A percentile compares a stretch with the other conserved stretches of the same genome.
phyloP scores from a whole-genome alignment of 352 stramenopile genomes.

The Peronosclerospora sorghi region DNA sequence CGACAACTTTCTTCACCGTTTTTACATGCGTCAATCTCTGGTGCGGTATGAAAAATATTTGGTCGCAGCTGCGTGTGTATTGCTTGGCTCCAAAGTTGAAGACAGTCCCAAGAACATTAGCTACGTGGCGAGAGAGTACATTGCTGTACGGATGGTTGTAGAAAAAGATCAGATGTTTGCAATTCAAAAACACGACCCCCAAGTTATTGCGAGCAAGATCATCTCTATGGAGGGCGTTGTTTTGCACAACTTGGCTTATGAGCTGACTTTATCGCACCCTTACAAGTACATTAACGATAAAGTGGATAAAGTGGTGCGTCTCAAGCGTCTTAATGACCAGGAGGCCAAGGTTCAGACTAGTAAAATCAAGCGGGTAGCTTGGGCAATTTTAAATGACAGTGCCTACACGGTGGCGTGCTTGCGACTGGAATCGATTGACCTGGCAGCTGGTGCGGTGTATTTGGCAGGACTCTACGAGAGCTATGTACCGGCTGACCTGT shows the following conservation, averaged over 20 bases:
- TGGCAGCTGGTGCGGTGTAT: conserved; percentile 76
- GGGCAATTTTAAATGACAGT: conserved; percentile 85
- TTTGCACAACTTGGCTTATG: conserved; percentile 73
- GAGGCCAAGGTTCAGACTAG: conserved; percentile 44
- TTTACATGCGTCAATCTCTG: conserved; percentile 79
- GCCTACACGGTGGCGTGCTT: conserved; percentile 80
- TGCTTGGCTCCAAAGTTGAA: conserved; percentile 78
- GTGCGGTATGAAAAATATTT: conserved; percentile 80
- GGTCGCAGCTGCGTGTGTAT: conserved; percentile 69
- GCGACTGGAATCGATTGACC: conserved; percentile 47
- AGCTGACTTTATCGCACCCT: conserved; percentile 73
- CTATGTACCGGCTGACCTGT: conserved; percentile 53
- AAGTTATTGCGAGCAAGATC: conserved; percentile 55
- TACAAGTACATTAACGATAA: conserved; percentile 86
- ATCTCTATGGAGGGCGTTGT: conserved; percentile 81
- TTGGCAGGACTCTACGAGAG: conserved; percentile 76
- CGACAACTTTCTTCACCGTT: conserved; percentile 82
- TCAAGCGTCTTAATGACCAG: conserved; percentile 43
- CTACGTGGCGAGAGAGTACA: conserved; percentile 65
- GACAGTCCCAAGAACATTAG: conserved; percentile 73
- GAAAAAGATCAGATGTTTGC: conserved; percentile 70
- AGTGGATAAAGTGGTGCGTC: conserved; percentile 67
- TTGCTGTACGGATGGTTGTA: conserved; percentile 49
- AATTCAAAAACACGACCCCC: conserved; percentile 66
- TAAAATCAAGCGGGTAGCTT: conserved; percentile 80